Base-by-base conservation (phyloP, 2,329 filamentous ascomycete genomes). In the Fusarium nematophilum region DNA sequence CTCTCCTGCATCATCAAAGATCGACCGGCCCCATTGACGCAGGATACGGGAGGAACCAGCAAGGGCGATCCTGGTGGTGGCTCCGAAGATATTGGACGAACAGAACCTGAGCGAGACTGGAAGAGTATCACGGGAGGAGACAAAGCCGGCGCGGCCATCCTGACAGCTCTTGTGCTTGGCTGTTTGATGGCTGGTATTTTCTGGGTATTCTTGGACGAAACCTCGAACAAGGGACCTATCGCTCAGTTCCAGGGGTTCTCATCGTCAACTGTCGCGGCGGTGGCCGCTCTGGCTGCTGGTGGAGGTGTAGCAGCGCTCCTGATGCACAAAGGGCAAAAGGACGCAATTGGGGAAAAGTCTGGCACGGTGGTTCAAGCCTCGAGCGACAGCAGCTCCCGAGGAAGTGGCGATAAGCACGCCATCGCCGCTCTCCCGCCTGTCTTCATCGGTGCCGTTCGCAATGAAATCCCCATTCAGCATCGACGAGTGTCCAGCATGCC, bases 81-180 rank as follows among this genome's bases (percentile, higher is more conserved):
- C 31, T 78, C 80, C 7, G 72, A 73, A 15, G 82, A 84, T 61
- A 76, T 77, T 31, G 81, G 75, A 38, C 72, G 76, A n/a, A 72
- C 71, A 10, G 59, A 67, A 50, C 74, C 51, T 11, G 65, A 69
- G 10, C 67, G 46, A 25, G 61, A 55, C 33, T 73, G 67, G 40
- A 56, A 54, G 15, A 62, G 66, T 21, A 70, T 78, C 15, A 85
- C 84, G 3, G 80, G 79, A 1, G 86, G 81, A 7, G 90, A 93
- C 68, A 85, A 79, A 59, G 89, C 85, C 6, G 91, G 90, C 9
- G 90, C 90, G 30, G 84, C 84, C 9, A 83, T 92, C 56, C 62
- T 81, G 44, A 93, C 90, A 1, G 73, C 85, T 1, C 42, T 87
- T 6, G 72, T 89, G 3, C 70, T 91, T 1, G 68, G 81, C 6